Evolutionary conservation across 192 early-diverging fungal species (phyloP).

Genomic region (Coemansia brasiliensis): DNA sequence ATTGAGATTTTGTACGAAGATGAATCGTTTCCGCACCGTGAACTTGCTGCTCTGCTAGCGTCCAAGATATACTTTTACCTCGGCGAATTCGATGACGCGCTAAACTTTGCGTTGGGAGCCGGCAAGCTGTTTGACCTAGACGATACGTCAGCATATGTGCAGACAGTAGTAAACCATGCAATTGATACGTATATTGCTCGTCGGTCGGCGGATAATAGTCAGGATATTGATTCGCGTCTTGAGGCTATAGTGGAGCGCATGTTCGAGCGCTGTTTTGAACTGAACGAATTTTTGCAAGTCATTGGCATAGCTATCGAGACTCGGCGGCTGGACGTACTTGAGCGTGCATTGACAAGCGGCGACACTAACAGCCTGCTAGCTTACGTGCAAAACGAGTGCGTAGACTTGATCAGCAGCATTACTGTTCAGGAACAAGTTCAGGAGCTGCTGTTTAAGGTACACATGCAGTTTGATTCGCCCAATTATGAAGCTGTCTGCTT

Average conservation of each 20-base stretch:
- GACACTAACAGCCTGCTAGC: conserved; percentile 72
- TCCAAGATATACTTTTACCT: conserved; percentile 99
- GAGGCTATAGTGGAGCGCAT: conserved; percentile 92
- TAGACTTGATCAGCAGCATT: conserved; percentile 74
- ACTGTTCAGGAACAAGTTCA: conserved; percentile 66
- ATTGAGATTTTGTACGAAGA: conserved; percentile 97
- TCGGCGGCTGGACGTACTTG: conserved; percentile 84
- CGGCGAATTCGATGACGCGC: conserved; percentile 93
- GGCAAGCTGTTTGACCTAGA: conserved; percentile 84
- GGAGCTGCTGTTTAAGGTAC: conserved; percentile 52
- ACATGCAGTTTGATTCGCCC: conserved; percentile 63
- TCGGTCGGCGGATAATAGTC: conserved; percentile 51
- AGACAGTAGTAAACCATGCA: conserved; percentile 86
- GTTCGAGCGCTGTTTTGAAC: conserved; percentile 88
- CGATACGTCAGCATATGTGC: conserved; percentile 83
- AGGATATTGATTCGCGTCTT: conserved; percentile 72
- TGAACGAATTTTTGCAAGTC: conserved; percentile 77
- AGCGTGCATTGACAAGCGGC: conserved; percentile 74
- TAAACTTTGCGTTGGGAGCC: conserved; percentile 93
- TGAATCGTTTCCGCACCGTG: conserved; percentile 74
- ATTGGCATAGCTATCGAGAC: conserved; percentile 96
- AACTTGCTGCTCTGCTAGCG: conserved; percentile 92
- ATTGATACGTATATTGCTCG: conserved; percentile 93
- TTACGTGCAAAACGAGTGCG: conserved; percentile 82
- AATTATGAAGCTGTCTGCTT: conserved; percentile 92